Base-by-base conservation (phyloP, 306 rosid genomes). In the Alnus rubra region DNA sequence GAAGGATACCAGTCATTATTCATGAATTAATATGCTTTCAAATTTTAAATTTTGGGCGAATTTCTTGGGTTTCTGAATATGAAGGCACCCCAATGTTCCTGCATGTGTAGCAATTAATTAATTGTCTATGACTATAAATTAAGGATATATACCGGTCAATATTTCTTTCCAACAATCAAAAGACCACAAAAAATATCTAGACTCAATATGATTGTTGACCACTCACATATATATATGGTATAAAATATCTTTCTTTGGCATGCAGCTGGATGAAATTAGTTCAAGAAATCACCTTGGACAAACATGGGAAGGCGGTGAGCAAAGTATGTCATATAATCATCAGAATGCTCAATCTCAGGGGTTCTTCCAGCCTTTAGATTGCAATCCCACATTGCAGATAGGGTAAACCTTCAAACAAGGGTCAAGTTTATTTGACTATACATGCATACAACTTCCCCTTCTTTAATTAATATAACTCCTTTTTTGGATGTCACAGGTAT, bases 221-320 rank as follows among this genome's bases (percentile, higher is more conserved):
- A 42, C 30, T 18, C 71, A 35, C 37, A 15, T 12, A 62, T 37
- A 23, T 23, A 23, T 23, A 23, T 23, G 13, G 11, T 37, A 35
- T 65, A 7, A 65, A 65, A 7, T 14, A 15, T 45, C 10, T 33
- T 68, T 77, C 0, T 65, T 84, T 78, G 79, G 28, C 28, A 23
- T 23, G 28, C 88, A 95, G 99, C 85, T 95, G 76, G 98, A 95
- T 23, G 99, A 95, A 80, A 82, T 91, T 28, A 78, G 86, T 79
- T 82, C 97, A 81, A 88, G 94, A 79, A 88, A 87, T 78, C 89
- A 90, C 37, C 88, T 87, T 51, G 74, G 93, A 76, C 90, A 81
- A 50, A 53, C 93, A 69, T 93, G 98, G 99, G 98, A 93, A 80
- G 84, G 82, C 73, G 95, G 90, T 64, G 96, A 86, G 69, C 94